Conservation (phyloP, 805 yeast genomes). For the Yamadazyma sp. region DNA sequence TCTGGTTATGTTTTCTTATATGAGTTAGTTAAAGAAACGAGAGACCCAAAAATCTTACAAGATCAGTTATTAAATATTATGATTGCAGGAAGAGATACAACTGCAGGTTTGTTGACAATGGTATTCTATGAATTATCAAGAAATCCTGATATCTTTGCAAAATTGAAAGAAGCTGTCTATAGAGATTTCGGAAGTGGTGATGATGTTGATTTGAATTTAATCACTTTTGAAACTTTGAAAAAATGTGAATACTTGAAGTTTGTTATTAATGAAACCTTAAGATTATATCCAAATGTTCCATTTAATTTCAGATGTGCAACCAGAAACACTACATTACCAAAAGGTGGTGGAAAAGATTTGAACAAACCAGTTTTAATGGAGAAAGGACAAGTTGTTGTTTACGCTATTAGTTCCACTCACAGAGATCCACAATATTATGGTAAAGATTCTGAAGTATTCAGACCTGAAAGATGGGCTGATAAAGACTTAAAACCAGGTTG, state of each 20-base stretch:
- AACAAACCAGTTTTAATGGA: conserved; percentile 35
- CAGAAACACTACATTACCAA: conserved; percentile 30
- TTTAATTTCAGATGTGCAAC: conserved; percentile 29
- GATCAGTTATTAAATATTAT: conserved; percentile 42
- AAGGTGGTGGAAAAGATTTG: conserved; percentile 39
- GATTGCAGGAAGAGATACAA: conserved; percentile 40
- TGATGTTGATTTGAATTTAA: conserved; percentile 19
- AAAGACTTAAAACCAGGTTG: conserved; percentile 35
- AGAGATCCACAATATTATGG: conserved; percentile 41
- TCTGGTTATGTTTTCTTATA: conserved; percentile 38
- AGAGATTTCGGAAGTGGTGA: conserved; percentile 25
- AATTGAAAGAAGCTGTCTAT: conserved; percentile 25
- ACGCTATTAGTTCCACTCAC: conserved; percentile 41
- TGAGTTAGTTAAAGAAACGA: conserved; percentile 39
- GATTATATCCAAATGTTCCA: conserved; percentile 37
- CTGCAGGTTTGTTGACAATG: conserved; percentile 33
- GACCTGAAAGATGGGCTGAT: conserved; percentile 49
- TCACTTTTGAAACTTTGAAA: conserved; percentile 33
- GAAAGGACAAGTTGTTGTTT: conserved; percentile 42
- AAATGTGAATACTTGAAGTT: conserved; percentile 31
- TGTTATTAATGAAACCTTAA: conserved; percentile 29
- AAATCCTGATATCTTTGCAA: conserved; percentile 27
- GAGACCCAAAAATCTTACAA: conserved; percentile 32
- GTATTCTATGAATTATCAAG: conserved; percentile 30
- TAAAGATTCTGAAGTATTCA: conserved; percentile 40